phyloP scores from a whole-genome alignment of 176 grass and related monocot species.

The Raddia distichophylla region DNA sequence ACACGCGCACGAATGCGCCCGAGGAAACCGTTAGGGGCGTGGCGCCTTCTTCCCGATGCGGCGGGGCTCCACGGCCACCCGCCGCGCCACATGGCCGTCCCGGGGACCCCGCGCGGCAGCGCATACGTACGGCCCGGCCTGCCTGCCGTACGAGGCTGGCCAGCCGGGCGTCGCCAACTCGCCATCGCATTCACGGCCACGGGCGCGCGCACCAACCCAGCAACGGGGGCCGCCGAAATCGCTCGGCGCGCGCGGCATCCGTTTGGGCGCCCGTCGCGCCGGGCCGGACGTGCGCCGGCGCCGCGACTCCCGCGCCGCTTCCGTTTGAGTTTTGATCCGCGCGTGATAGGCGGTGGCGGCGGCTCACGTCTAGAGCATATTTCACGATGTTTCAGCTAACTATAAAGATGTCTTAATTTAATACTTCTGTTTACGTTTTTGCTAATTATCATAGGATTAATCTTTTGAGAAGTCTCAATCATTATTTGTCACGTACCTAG shows the following conservation, averaged over 20 bases:
- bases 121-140: conserved; percentile 7
- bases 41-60: neutral
- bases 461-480: too few species aligned
- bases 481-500: too few species aligned
- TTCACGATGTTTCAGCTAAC: too few species aligned
- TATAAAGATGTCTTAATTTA: too few species aligned
- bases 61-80: neutral
- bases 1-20: conserved; percentile 18
- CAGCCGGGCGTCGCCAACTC: conserved; percentile 36
- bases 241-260: neutral
- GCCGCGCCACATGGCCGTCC: neutral
- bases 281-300: neutral
- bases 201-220: neutral
- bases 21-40: conserved; percentile 38
- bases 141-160: neutral
- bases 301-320: neutral
- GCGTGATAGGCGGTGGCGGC: too few species aligned
- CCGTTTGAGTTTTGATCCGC: neutral
- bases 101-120: neutral
- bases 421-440: too few species aligned
- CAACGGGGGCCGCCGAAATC: neutral
- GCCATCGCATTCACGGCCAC: conserved; percentile 31
- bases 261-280: conserved; percentile 11
- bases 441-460: too few species aligned
- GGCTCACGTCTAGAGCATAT: too few species aligned